These are phyloP conservation scores for Sporothrix mexicana DNA, from an alignment of 2,329 filamentous ascomycete species.

Conservation along the genomic window DNA sequence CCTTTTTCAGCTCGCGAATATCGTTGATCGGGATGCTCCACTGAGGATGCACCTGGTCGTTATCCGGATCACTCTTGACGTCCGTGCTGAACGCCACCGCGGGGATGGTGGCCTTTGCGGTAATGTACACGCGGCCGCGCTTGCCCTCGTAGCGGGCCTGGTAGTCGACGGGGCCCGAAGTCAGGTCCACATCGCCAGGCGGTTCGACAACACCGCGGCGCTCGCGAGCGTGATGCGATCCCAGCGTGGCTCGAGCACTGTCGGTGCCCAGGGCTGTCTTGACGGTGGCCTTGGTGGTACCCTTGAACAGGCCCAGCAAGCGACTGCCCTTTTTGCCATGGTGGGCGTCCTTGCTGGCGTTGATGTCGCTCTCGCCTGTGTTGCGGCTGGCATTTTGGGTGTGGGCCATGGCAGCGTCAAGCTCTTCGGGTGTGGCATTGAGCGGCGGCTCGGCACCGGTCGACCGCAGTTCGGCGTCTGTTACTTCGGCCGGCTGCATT, in stretches of 20 bases:
- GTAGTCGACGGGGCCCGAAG: conserved; percentile 76
- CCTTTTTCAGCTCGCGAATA: conserved; percentile 75
- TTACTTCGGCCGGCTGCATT: conserved; percentile 45
- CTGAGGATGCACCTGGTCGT: conserved; percentile 48
- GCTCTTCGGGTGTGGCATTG: conserved; percentile 68
- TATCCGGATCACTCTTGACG: conserved; percentile 47
- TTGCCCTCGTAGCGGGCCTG: conserved; percentile 72
- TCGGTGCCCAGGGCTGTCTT: conserved; percentile 74
- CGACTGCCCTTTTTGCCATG: conserved; percentile 50
- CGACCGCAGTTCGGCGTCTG: conserved; percentile 58
- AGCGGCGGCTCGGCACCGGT: conserved; percentile 52
- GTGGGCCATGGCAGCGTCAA: conserved; percentile 65
- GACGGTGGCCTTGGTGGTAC: conserved; percentile 71
- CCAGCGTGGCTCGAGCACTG: conserved; percentile 70
- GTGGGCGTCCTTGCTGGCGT: conserved; percentile 51
- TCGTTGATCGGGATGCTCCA: conserved; percentile 76
- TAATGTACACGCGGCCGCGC: conserved; percentile 76
- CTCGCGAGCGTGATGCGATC: conserved; percentile 67
- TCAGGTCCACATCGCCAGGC: conserved; percentile 50
- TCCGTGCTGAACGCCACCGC: conserved; percentile 68
- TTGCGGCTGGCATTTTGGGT: conserved; percentile 46
- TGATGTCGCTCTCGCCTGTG: conserved; percentile 53
- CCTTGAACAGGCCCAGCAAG: conserved; percentile 70
- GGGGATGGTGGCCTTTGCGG: conserved; percentile 68
- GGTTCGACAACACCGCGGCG: conserved; percentile 69